These are phyloP conservation scores for Suillus subaureus DNA, from an alignment of 768 basidiomycete species.

Conservation along the genomic window DNA sequence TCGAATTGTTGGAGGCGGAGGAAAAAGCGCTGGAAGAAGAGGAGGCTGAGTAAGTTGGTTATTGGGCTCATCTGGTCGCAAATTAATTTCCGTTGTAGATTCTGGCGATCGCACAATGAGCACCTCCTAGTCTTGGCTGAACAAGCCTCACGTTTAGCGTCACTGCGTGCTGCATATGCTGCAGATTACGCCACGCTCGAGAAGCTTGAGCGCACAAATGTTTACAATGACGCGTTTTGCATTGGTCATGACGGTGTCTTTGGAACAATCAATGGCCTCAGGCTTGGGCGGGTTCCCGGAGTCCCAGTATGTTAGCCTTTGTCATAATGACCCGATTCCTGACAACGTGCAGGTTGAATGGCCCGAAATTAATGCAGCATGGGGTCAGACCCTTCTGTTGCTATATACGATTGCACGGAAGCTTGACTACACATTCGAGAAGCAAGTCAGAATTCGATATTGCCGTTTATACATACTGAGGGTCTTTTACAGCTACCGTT, in stretches of 20 bases:
- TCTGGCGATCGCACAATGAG: slow-evolving; percentile 81
- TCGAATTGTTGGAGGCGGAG: slow-evolving; percentile 70
- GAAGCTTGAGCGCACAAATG: slow-evolving; percentile 88
- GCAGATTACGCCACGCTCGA: slow-evolving; percentile 77
- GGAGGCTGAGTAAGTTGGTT: slow-evolving; percentile 71
- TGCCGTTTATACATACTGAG: slow-evolving; percentile 12
- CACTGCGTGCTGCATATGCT: slow-evolving; percentile 76
- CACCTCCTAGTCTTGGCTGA: slow-evolving; percentile 66
- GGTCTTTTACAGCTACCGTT: slow-evolving; percentile 64
- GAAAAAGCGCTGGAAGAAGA: slow-evolving; percentile 80
- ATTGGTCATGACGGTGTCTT: slow-evolving; percentile 94
- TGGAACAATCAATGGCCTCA: slow-evolving; percentile 96
- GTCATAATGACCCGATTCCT: slow-evolving; percentile 14
- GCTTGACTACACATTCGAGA: slow-evolving; percentile 84
- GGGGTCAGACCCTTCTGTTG: slow-evolving; percentile 94
- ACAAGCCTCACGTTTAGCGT: slow-evolving; percentile 69
- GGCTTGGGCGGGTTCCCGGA: slow-evolving; percentile 84
- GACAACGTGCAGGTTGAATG: slow-evolving; percentile 76
- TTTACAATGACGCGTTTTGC: slow-evolving; percentile 95
- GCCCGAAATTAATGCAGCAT: slow-evolving; percentile 98
- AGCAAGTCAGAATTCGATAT: slow-evolving; percentile 47
- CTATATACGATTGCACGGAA: slow-evolving; percentile 91
- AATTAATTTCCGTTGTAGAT: slow-evolving; percentile 45
- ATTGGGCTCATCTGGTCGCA: slow-evolving; percentile 3
- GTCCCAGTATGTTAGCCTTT: slow-evolving; percentile 61